phyloP scores from a whole-genome alignment of 2,329 filamentous ascomycete species.

The Basipetospora sp. region DNA sequence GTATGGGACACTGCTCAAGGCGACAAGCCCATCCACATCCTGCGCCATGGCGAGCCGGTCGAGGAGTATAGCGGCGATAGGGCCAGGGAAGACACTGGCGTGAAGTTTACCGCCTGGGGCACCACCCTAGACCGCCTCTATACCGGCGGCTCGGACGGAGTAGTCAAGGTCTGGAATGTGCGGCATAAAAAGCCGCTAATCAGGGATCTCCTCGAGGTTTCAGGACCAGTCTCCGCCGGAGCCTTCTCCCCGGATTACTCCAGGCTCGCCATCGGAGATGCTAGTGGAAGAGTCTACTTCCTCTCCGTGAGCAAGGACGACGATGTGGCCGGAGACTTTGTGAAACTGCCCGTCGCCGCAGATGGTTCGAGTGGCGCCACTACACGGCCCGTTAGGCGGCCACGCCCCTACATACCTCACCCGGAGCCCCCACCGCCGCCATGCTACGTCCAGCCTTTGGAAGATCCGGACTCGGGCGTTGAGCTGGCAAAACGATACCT shows the following conservation, averaged over 20 bases:
- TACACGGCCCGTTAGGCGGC: slow-evolving; percentile 26
- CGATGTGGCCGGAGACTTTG: slow-evolving; percentile 19
- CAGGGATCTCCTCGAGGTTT: slow-evolving; percentile 36
- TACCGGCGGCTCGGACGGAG: slow-evolving; percentile 48
- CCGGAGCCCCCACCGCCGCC: slow-evolving; percentile 26
- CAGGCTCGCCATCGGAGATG: slow-evolving; percentile 44
- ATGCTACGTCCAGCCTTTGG: slow-evolving; percentile 3
- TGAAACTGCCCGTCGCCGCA: slow-evolving; percentile 20
- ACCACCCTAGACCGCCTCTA: slow-evolving; percentile 42
- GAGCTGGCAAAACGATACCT: slow-evolving; percentile 22
- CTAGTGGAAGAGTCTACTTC: slow-evolving; percentile 44
- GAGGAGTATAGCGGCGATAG: slow-evolving; percentile 28
- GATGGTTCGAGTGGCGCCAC: slow-evolving; percentile 8
- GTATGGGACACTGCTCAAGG: slow-evolving; percentile 46
- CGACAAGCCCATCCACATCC: slow-evolving; percentile 40
- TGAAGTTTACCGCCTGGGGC: slow-evolving; percentile 51
- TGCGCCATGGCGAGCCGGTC: slow-evolving; percentile 34
- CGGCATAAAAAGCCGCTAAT: slow-evolving; percentile 31
- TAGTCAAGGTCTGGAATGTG: slow-evolving; percentile 49
- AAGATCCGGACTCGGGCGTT: slow-evolving; percentile 15
- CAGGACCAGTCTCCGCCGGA: slow-evolving; percentile 42
- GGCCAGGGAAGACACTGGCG: slow-evolving; percentile 43
- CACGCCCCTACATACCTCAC: slow-evolving; percentile 35
- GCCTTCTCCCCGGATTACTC: slow-evolving; percentile 42
- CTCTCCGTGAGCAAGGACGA: slow-evolving; percentile 34